These are phyloP conservation scores for Basipetospora chlamydospora DNA, from an alignment of 2,329 filamentous ascomycete genomes.

Conservation along the genomic window DNA sequence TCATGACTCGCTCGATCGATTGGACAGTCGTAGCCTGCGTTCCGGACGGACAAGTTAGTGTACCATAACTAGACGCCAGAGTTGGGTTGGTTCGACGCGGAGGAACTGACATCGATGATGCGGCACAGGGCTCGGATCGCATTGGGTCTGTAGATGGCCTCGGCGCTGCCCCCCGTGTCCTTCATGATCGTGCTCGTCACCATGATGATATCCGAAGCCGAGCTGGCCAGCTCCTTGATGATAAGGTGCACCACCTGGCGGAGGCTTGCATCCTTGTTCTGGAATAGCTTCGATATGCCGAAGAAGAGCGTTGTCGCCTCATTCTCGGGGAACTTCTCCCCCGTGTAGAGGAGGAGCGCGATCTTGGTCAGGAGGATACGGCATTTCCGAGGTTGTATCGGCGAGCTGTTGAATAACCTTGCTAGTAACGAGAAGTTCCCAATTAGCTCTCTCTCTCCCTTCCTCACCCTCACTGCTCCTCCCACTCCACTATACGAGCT, in stretches of 20 bases:
- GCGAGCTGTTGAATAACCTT: slow-evolving; percentile 93
- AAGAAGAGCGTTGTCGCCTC: slow-evolving; percentile 98
- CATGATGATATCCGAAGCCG: slow-evolving; percentile 98
- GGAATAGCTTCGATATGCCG: slow-evolving; percentile 96
- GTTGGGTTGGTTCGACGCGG: no score
- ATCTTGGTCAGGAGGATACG: slow-evolving; percentile 96
- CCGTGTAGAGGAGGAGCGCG: slow-evolving; percentile 86
- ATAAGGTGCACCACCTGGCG: slow-evolving; percentile 98
- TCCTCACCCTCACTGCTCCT: background rate
- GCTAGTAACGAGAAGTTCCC: slow-evolving; percentile 36
- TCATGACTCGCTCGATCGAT: slow-evolving; percentile 95
- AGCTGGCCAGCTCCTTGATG: slow-evolving; percentile 92
- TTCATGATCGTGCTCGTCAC: slow-evolving; percentile 99
- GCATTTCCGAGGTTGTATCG: slow-evolving; percentile 93
- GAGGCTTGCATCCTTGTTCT: slow-evolving; percentile 96
- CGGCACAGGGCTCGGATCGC: slow-evolving; percentile 90
- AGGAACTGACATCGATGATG: slow-evolving; percentile 82
- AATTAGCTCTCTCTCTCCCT: background rate
- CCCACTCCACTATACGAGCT: no score
- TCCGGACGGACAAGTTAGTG: no score
- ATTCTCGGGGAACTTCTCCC: slow-evolving; percentile 91
- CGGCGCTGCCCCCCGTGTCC: slow-evolving; percentile 89
- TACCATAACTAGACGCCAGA: no score
- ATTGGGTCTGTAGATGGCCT: slow-evolving; percentile 87
- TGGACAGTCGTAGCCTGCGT: slow-evolving; percentile 93